phyloP scores from a whole-genome alignment of 371 early-diverging fungal genomes.

The Gilbertella persicaria region DNA sequence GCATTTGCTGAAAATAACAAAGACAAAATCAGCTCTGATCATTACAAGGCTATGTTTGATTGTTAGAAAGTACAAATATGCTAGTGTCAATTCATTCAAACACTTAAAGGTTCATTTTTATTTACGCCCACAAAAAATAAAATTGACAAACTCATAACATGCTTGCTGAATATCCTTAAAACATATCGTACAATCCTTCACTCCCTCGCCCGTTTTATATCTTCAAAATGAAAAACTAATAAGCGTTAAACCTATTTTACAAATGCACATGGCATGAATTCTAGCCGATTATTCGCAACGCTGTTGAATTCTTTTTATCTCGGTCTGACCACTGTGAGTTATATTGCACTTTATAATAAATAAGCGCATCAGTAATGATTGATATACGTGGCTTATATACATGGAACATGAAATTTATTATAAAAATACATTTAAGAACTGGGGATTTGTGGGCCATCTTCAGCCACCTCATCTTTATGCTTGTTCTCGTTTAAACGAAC shows the following conservation, averaged over 20 bases:
- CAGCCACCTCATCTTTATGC: slow-evolving; percentile 11
- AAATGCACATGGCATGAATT: no score
- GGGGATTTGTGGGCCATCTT: slow-evolving; percentile 12
- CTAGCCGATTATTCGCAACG: no score
- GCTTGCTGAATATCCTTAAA: no score
- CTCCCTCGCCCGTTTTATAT: no score
- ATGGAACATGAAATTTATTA: no score
- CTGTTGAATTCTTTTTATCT: not conserved
- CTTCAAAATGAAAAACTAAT: no score
- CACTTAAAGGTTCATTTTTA: not conserved
- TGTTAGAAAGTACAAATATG: not conserved
- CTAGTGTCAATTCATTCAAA: not conserved
- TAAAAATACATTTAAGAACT: slow-evolving; percentile 10
- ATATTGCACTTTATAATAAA: slow-evolving; percentile 1
- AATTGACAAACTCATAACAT: no score
- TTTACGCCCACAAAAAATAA: not conserved
- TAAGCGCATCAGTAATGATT: slow-evolving; percentile 3
- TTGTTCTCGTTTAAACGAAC: slow-evolving; percentile 15
- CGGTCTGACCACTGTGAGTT: not conserved
- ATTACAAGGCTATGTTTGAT: not conserved
- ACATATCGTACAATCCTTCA: no score
- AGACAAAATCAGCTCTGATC: not conserved
- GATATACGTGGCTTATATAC: not conserved
- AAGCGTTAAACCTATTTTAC: no score
- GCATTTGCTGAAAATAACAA: not conserved